phyloP scores from a whole-genome alignment of 2,329 filamentous ascomycete species.

The Colletotrichum orchidophilum region DNA sequence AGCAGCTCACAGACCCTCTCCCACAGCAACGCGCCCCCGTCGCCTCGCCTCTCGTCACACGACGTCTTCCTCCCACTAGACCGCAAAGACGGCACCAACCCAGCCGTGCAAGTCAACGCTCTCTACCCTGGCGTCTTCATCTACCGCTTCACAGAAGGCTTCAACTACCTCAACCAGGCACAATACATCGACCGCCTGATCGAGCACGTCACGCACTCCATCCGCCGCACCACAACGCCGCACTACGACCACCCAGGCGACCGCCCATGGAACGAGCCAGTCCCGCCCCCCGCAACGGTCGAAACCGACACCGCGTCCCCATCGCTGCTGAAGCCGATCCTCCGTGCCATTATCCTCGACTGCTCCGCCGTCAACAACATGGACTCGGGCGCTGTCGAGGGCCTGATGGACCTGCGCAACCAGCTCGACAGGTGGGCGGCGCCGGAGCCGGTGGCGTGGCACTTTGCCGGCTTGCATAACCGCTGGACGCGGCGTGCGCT shows the following conservation, averaged over 20 bases:
- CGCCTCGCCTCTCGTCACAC: neutral
- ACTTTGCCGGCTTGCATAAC: conserved; percentile 63
- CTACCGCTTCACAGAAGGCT: conserved; percentile 64
- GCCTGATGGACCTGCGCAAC: conserved; percentile 63
- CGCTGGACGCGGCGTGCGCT: conserved; percentile 67
- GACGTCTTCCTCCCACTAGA: conserved; percentile 58
- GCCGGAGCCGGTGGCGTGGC: conserved; percentile 59
- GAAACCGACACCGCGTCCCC: neutral
- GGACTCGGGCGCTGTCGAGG: conserved; percentile 66
- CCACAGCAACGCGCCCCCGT: neutral
- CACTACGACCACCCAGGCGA: conserved; percentile 39
- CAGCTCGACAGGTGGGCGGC: conserved; percentile 63
- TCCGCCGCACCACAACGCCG: conserved; percentile 42
- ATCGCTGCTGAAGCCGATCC: conserved; percentile 44
- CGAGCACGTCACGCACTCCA: conserved; percentile 53
- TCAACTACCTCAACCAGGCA: conserved; percentile 65
- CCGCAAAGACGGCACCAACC: conserved; percentile 62
- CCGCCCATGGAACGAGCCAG: conserved; percentile 65
- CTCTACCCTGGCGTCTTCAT: conserved; percentile 64
- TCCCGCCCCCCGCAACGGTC: conserved; percentile 38
- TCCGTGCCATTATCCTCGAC: conserved; percentile 66
- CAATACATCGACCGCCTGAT: conserved; percentile 61
- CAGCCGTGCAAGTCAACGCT: conserved; percentile 52
- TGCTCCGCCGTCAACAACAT: conserved; percentile 65
- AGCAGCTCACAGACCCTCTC: conserved; percentile 26